phyloP scores from a whole-genome alignment of 305 asterid species.

The Solanum hybrid region DNA sequence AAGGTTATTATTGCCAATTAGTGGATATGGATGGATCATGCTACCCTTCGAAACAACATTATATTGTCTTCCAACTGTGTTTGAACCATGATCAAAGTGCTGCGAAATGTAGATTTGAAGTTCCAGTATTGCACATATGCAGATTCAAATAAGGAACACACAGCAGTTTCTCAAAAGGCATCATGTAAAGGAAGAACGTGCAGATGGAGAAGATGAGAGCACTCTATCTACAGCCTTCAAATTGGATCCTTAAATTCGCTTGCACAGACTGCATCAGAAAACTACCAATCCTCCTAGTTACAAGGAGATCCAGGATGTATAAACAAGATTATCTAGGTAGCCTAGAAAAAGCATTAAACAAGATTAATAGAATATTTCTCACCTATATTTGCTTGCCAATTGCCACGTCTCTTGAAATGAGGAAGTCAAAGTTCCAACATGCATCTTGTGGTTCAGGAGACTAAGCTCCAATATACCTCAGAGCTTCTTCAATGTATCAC shows the following conservation, averaged over 20 bases:
- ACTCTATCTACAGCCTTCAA: neutral
- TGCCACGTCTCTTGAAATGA: neutral
- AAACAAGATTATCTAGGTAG: neutral
- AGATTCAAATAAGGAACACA: neutral
- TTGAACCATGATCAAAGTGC: neutral
- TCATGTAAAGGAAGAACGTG: neutral
- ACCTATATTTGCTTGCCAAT: neutral
- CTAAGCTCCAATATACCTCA: slow-evolving; percentile 16
- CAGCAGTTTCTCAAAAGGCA: neutral
- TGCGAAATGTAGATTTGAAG: neutral
- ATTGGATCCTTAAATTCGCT: neutral
- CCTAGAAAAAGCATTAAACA: neutral
- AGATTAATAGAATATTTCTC: neutral
- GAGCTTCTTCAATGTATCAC: slow-evolving; percentile 6
- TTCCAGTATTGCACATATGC: neutral
- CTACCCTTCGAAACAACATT: neutral
- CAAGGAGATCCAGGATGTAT: neutral
- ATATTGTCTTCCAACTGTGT: neutral
- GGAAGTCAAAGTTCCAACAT: neutral
- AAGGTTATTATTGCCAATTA: neutral
- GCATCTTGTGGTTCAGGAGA: slow-evolving; percentile 2
- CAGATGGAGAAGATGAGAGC: neutral
- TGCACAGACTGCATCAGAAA: slow-evolving; percentile 1
- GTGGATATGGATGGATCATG: neutral
- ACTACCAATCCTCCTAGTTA: neutral